Base-by-base conservation (phyloP, 1,284 basidiomycete species). In the Spongiforma sp. region DNA sequence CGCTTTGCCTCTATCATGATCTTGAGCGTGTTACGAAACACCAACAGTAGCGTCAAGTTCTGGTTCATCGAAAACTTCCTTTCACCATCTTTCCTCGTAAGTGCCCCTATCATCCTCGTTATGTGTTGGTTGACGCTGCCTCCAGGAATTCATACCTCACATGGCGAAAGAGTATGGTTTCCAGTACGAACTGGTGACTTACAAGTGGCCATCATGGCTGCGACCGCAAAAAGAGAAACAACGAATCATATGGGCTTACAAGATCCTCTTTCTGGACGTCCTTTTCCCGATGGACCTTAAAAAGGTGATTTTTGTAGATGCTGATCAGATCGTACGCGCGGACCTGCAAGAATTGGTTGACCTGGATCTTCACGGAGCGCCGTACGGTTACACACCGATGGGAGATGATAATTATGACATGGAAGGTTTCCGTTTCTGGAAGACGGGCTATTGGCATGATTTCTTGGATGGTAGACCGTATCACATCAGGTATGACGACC, bases 21-120 rank as follows among this genome's bases (percentile, higher is more conserved):
- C 65, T 84, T 99, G 43, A 96, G 94, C 70, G 98, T 99, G 30
- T 84, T 99, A 70, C 89, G 90, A 62, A 96, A 99, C 75, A 99
- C 97, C 5, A 88, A 95, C 37, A 93, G 90, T 71, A 91, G 87
- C 30, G 96, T 99, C 78, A 99, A 99, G 77, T 99, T 99, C 80
- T 99, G 97, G 97, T 99, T 99, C 79, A 99, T 99, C 69, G 94
- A 98, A 75, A 99, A 99, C 80, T 99, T 99, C 86, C 84, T 99
- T 28, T 99, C 97, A 0, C 97, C 97, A 0, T 95, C 96, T 0
- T 99, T 99, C 87, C 83, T 98, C 65, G 94, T 94, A 65, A 68
- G 87, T 77, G 15, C 26, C 37, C 21, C 28, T 54, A 36, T 4
- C 11, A 2, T 21, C 7, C 33, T 52, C 36, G 21, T 24, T 32